phyloP scores from a whole-genome alignment of 2,329 filamentous ascomycete genomes.

The Colletotrichum lupini region DNA sequence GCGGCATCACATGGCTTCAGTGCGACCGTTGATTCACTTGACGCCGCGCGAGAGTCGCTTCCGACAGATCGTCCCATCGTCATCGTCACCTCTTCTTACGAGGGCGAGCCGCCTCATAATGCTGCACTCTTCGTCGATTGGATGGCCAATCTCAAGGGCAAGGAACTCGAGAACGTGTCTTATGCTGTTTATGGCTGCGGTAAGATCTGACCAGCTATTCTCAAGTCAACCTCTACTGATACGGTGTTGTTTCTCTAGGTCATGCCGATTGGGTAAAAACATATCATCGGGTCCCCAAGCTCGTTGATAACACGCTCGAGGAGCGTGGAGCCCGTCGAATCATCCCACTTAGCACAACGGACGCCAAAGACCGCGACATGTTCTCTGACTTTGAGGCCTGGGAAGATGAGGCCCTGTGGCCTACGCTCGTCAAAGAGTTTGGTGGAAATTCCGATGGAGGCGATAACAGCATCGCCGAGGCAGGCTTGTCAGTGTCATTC shows the following conservation, averaged over 20 bases:
- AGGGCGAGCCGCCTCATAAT: constrained; percentile 77
- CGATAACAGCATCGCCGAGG: constrained; percentile 32
- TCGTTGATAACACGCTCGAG: constrained; percentile 66
- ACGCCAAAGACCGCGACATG: constrained; percentile 74
- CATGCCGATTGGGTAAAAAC: constrained; percentile 68
- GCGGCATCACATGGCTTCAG: constrained; percentile 66
- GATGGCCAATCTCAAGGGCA: constrained; percentile 61
- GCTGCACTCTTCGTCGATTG: constrained; percentile 73
- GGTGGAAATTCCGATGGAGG: constrained; percentile 60
- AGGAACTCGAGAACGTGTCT: constrained; percentile 63
- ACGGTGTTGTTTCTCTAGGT: not conserved
- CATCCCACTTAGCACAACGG: constrained; percentile 61
- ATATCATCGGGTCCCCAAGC: constrained; percentile 74
- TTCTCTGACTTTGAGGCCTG: constrained; percentile 75
- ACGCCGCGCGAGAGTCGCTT: constrained; percentile 66
- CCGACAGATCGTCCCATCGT: constrained; percentile 68
- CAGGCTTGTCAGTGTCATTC: constrained; percentile 60
- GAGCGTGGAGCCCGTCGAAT: constrained; percentile 49
- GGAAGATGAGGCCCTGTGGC: constrained; percentile 68
- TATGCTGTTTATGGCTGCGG: constrained; percentile 77
- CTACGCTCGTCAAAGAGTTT: constrained; percentile 59
- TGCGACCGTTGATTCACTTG: constrained; percentile 64
- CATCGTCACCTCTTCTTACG: constrained; percentile 75
- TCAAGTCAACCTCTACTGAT: accelerated
- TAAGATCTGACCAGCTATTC: constrained; percentile 31